These are phyloP conservation scores for Rhododendron simsii DNA, from an alignment of 148 eudicot genomes.

Conservation along the genomic window DNA sequence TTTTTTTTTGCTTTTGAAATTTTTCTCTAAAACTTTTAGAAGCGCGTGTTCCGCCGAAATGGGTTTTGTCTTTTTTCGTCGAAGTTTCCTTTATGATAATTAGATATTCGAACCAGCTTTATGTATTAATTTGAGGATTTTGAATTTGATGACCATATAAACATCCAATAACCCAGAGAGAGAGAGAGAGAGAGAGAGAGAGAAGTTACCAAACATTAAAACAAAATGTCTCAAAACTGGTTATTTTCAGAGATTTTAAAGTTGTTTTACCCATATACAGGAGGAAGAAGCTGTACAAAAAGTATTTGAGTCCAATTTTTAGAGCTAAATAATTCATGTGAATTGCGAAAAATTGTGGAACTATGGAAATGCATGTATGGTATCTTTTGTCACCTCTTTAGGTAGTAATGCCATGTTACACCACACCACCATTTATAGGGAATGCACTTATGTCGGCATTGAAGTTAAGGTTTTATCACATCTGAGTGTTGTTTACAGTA, in stretches of 20 bases:
- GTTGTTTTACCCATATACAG: background rate
- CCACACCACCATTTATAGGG: too few species aligned
- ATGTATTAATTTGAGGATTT: background rate
- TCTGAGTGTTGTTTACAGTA: too few species aligned
- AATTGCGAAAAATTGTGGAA: too few species aligned
- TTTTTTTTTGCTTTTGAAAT: too few species aligned
- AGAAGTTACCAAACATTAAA: background rate
- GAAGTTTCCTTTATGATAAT: background rate
- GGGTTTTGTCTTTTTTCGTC: background rate
- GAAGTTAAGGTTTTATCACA: too few species aligned
- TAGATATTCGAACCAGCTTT: too few species aligned
- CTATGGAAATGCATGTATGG: too few species aligned
- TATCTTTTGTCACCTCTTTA: too few species aligned
- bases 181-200: too few species aligned
- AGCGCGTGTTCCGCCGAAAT: background rate
- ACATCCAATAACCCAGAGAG: background rate
- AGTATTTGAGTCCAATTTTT: background rate
- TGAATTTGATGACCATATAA: background rate
- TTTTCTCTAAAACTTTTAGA: background rate
- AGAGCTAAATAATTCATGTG: too few species aligned
- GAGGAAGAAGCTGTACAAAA: background rate
- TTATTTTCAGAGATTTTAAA: background rate
- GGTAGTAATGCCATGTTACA: too few species aligned
- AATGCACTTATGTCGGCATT: too few species aligned
- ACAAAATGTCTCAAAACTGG: background rate